Evolutionary conservation across 164 flowering plant genomes (phyloP).

Genomic region (Santalum album): DNA sequence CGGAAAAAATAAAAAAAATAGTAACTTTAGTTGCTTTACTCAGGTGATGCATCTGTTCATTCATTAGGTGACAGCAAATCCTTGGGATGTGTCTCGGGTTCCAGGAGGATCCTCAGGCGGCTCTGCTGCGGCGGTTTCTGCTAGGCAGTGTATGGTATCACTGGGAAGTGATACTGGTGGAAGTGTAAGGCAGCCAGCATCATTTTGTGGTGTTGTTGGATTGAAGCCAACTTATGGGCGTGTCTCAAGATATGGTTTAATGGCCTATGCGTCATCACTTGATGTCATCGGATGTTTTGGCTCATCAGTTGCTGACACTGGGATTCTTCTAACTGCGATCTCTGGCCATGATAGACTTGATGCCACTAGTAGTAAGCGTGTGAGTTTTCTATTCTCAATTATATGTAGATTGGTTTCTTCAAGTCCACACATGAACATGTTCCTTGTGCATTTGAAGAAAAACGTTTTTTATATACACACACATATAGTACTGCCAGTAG

Average conservation of each 20-base stretch:
- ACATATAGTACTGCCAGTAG: too few species aligned
- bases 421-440: too few species aligned
- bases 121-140: slow-evolving; percentile 96
- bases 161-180: slow-evolving; percentile 98
- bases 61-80: slow-evolving; percentile 84
- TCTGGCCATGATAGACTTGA: slow-evolving; percentile 84
- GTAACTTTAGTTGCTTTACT: slow-evolving; percentile 32
- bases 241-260: slow-evolving; percentile 93
- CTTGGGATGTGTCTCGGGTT: slow-evolving; percentile 86
- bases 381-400: slow-evolving; percentile 17
- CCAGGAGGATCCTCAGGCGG: slow-evolving; percentile 99
- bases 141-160: slow-evolving; percentile 86
- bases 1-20: neutral
- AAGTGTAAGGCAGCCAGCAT: slow-evolving; percentile 97
- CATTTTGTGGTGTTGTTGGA: slow-evolving; percentile 98
- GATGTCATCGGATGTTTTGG: slow-evolving; percentile 96
- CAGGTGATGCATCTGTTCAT: slow-evolving; percentile 33
- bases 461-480: too few species aligned
- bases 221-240: slow-evolving; percentile 97
- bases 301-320: slow-evolving; percentile 82
- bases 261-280: slow-evolving; percentile 96
- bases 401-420: too few species aligned
- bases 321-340: slow-evolving; percentile 71
- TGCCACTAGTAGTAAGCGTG: slow-evolving; percentile 82
- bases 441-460: too few species aligned